Evolutionary conservation across 2,329 filamentous ascomycete species (phyloP), one percentile per base, ranked within the genome.

Genomic region (Colletotrichum agaves): DNA sequence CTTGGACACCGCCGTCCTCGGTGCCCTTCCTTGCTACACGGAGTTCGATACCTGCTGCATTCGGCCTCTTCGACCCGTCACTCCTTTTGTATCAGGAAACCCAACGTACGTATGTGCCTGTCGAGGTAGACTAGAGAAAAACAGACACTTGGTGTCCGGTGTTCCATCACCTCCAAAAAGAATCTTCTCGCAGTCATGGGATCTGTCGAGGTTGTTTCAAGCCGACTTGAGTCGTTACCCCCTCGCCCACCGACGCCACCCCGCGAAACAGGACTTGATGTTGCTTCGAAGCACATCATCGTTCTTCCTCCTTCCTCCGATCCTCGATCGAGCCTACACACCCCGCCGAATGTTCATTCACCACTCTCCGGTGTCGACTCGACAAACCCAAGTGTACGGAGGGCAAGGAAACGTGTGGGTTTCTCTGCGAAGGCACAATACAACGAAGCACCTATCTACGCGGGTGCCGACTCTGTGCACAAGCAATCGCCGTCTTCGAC

Each of bases 241-340:
- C 77, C 86, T 69, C 85, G 88, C 77, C 89, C 89, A 27, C 89
- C 90, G n/a, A 92, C 89, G 37, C 89, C 90, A 52, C 89, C 89
- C n/a, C 85, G 85, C 72, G 87, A 88, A 75, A 79, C 83, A 39
- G 78, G 76, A 33, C 75, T 74, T 64, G 78, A 80, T 56, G 72
- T 74, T 33, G 72, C 76, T 15, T 63, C 72, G 58, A 81, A 80
- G 70, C 73, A 78, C 41, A 72, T 76, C n/a, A 72, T 79, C 49
- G 73, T 74, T 44, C 77, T 77, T 70, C 76, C 78, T 37, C 71
- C 78, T n/a, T 73, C 75, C 37, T 74, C 81, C 73, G 78, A 85
- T 70, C 75, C 77, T 23, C 75, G 75, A 66, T 69, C 75, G 37
- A 82, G 75, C 66, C 71, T 85, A 0, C 82, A 87, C 53, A 89